Base-by-base conservation (phyloP, 2,329 filamentous ascomycete species). In the Epichloe sibirici region DNA sequence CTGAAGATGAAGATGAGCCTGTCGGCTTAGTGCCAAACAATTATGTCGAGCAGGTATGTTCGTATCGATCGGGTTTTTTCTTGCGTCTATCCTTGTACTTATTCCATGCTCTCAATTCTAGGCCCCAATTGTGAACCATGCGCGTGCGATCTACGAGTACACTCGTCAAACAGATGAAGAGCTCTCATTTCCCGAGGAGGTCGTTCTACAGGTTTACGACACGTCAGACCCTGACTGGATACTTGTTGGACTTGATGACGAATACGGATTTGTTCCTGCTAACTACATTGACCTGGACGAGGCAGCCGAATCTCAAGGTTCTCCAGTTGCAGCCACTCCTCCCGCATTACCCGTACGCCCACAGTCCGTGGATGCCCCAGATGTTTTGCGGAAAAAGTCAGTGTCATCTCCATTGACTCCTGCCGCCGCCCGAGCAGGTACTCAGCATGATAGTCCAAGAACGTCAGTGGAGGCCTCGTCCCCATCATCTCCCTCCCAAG, bases 81-180 rank as follows among this genome's bases (percentile, higher is more conserved):
- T 28, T 6, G 15, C 35, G 15, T n/a, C 21, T 37, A 4, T 42
- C 23, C 8, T 45, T 8, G 7, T 37, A 12, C 49, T 46, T n/a
- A 48, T 51, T 38, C 2, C 49, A 23, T 37, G 43, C 9, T 21
- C 42, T 39, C 28, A 28, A 13, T 15, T 5, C 51, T 59, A 88
- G 83, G 84, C 84, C 54, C 72, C 77, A 61, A 79, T 86, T 25
- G 69, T 80, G 56, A 74, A 81, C 56, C 77, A 84, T 59, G 93
- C 91, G 48, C 90, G 86, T 67, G 88, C 93, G n/a, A 79, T 97
- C n/a, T 98, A 91, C 74, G 93, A 98, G 68, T 98, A 98, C 68
- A 88, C 88, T 49, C 82, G 91, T 61, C 93, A 98, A 72, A 98
- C 93, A 25, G 93, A 98, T 65, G 93, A 98, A 70, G 93, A 98